A percentile compares a stretch with the other conserved stretches of the same genome.
These are phyloP conservation scores for Ramalina intermedia DNA, from an alignment of 495 filamentous ascomycete genomes.

Conservation along the genomic window DNA sequence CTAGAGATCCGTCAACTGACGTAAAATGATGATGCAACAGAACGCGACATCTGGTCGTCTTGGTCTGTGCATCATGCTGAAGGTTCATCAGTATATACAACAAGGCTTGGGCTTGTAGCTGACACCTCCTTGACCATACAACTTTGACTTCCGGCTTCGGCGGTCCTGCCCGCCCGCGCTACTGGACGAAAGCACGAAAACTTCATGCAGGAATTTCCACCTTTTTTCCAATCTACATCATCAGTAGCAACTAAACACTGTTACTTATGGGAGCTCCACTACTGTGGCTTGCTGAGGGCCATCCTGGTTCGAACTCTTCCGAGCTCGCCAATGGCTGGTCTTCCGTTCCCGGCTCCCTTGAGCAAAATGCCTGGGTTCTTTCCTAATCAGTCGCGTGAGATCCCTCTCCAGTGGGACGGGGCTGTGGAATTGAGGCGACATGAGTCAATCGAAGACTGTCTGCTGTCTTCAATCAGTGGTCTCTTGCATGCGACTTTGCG, in stretches of 20 bases:
- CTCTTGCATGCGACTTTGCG: too few relatives aligned
- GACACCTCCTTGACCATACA: too few relatives aligned
- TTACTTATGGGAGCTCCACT: conserved; percentile 20
- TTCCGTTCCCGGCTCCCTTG: conserved; percentile 24
- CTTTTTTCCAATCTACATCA: conserved; percentile 5
- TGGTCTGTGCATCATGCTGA: too few relatives aligned
- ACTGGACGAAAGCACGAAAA: not conserved
- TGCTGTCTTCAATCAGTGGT: too few relatives aligned
- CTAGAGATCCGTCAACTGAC: too few relatives aligned
- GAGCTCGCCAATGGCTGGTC: conserved; percentile 16
- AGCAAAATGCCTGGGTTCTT: conserved; percentile 16
- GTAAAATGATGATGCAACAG: too few relatives aligned
- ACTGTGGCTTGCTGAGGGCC: conserved; percentile 23
- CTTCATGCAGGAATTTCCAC: not conserved
- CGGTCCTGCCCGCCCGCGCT: not conserved
- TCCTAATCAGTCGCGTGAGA: conserved; percentile 15
- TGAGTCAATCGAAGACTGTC: not conserved
- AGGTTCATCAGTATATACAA: too few relatives aligned
- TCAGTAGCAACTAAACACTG: conserved; percentile 19
- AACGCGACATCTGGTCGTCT: too few relatives aligned
- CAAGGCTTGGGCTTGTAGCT: too few relatives aligned
- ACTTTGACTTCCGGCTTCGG: not conserved
- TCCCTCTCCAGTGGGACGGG: conserved; percentile 12
- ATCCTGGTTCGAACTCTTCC: conserved; percentile 14
- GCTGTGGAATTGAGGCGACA: conserved; percentile 23